Evolutionary conservation across 148 eudicot species (phyloP), one percentile per base, ranked within the genome.

Genomic region (Cornus controversa): DNA sequence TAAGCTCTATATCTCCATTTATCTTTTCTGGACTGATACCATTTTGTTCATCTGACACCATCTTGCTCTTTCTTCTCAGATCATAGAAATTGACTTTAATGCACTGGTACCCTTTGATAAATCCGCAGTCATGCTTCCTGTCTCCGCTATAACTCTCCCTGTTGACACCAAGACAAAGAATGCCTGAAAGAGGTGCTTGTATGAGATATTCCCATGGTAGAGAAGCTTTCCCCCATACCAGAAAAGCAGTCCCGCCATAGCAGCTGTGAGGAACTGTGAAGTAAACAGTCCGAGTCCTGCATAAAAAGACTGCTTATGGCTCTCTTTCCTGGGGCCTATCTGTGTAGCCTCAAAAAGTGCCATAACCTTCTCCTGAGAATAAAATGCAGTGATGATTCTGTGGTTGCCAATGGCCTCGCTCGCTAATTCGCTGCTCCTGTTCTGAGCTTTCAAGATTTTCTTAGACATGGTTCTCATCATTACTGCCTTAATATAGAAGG

Each of bases 221-320:
- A 79, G 36, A 14, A 72, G 81, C 40, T 66, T 79, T 66, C 81
- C 81, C 1, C 81, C 81, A 54, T 72, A 79, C 81, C 81, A 79
- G 65, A 64, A 79, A 25, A 73, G 42, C n/a, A 78, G 58, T 11
- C 28, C 70, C 10, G 45, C n/a, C 29, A 25, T 71, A 71, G 62
- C 70, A 45, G 57, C 42, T 4, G 75, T 47, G 7, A 78, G 40
- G 42, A 72, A 78, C 70, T 53, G 50, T 13, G 76, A 10, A 29
- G 18, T 57, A 47, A 79, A 72, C 18, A 79, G 65, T 5, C 70
- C 81, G 2, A 72, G 0, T 10, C 72, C 81, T 63, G 81, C 70
- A 8, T 71, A 78, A 76, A 71, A 78, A 37, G 70, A 64, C 54
- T 78, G 81, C 42, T 23, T 78, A 8, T 66, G 57, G 71, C 71